phyloP scores from a whole-genome alignment of 371 early-diverging fungal species.

The Nematocida sp. region DNA sequence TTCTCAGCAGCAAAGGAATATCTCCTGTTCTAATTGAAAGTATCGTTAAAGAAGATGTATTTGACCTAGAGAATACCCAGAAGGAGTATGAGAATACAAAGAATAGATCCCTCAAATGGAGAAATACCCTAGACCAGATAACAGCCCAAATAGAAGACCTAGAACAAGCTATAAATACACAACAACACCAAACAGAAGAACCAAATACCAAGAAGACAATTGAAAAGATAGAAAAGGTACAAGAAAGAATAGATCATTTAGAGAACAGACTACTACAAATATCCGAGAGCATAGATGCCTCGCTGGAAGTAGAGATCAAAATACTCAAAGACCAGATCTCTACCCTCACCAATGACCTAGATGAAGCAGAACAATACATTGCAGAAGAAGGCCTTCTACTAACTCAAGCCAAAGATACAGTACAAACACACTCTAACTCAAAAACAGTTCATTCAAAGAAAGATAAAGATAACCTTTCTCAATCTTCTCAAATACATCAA shows the following conservation, averaged over 20 bases:
- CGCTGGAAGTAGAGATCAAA: slow-evolving; percentile 34
- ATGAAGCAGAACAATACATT: slow-evolving; percentile 46
- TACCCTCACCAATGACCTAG: slow-evolving; percentile 15
- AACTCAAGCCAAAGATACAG: no score
- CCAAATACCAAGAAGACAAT: neutral
- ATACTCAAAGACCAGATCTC: slow-evolving; percentile 29
- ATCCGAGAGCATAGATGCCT: slow-evolving; percentile 3
- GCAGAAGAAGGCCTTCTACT: slow-evolving; percentile 41
- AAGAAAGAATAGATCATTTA: slow-evolving; percentile 5
- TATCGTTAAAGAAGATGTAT: neutral
- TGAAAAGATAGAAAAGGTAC: neutral
- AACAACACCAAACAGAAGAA: neutral
- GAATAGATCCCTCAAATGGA: no score
- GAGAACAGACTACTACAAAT: slow-evolving; percentile 14
- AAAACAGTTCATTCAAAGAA: no score
- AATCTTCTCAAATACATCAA: no score
- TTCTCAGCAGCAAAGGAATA: neutral
- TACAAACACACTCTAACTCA: neutral
- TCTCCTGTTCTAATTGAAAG: neutral
- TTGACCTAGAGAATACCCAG: neutral
- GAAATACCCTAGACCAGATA: no score
- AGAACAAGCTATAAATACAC: no score
- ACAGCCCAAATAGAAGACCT: no score
- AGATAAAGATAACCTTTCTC: no score
- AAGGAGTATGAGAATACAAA: no score